A percentile compares a stretch with the other conserved stretches of the same genome.
These are phyloP conservation scores for Monilinia polystroma DNA, from an alignment of 2,329 filamentous ascomycete genomes.

Conservation along the genomic window DNA sequence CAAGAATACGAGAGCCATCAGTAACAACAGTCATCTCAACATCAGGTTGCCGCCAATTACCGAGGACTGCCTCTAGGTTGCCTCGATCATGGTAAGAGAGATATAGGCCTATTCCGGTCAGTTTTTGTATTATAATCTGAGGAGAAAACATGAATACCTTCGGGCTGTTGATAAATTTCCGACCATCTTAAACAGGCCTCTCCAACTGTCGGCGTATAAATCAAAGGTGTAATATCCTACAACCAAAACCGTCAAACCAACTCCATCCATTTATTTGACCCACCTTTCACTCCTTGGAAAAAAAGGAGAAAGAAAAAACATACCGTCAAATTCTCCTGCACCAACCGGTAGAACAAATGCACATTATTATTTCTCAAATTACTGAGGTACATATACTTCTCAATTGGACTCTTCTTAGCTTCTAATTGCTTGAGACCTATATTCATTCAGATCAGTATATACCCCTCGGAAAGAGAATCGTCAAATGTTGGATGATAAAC, in stretches of 20 bases:
- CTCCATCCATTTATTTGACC: background rate
- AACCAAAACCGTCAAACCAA: background rate
- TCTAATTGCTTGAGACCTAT: conserved; percentile 38
- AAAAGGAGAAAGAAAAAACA: background rate
- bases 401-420: conserved; percentile 36
- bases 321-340: conserved; percentile 36
- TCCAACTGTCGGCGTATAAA: conserved; percentile 64
- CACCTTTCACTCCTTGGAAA: background rate
- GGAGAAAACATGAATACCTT: conserved; percentile 47
- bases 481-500: conserved; percentile 2
- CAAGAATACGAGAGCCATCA: conserved; percentile 64
- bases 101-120: conserved; percentile 53
- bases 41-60: conserved; percentile 67
- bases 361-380: conserved; percentile 37
- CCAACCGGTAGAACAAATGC: conserved; percentile 38
- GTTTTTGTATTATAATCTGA: background rate
- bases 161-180: conserved; percentile 70
- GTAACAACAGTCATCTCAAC: conserved; percentile 56
- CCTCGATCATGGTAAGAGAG: conserved; percentile 68
- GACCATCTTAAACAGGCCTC: conserved; percentile 74
- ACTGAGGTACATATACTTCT: conserved; percentile 39
- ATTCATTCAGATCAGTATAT: conserved; percentile 1
- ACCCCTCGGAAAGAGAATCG: background rate
- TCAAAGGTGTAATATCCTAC: conserved; percentile 50
- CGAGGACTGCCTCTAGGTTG: conserved; percentile 61